Conservation (phyloP, 345 rosid genomes). For the Gossypium bickii region DNA sequence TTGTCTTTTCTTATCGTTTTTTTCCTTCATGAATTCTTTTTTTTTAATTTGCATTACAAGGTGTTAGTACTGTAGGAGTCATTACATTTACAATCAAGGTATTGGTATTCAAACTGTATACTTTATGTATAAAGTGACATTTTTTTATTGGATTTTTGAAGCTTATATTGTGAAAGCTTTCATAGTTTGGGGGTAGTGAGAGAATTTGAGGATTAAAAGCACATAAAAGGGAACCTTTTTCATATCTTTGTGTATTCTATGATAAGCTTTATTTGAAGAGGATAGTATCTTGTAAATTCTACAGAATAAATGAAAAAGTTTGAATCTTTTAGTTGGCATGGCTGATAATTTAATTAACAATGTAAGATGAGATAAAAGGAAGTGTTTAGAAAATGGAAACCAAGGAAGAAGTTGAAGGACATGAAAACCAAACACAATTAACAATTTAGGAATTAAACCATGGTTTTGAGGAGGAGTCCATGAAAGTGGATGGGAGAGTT, state of each 20-base stretch:
- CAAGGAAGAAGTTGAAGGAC: no score
- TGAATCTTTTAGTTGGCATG: neutral
- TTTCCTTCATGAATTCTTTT: neutral
- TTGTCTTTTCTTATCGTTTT: conserved; percentile 1
- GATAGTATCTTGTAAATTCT: conserved; percentile 11
- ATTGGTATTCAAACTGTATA: no score
- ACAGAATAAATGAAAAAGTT: conserved; percentile 1
- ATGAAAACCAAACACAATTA: neutral
- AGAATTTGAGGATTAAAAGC: conserved; percentile 16
- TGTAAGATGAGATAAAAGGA: no score
- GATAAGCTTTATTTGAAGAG: neutral
- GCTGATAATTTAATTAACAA: no score
- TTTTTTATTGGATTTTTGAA: no score
- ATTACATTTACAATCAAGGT: no score
- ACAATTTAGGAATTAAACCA: conserved; percentile 25
- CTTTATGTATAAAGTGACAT: no score
- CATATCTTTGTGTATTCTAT: neutral
- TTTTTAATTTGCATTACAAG: conserved; percentile 13
- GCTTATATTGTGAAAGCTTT: neutral
- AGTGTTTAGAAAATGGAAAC: no score
- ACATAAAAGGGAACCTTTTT: conserved; percentile 13
- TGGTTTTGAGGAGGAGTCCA: conserved; percentile 17
- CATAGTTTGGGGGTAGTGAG: conserved; percentile 12
- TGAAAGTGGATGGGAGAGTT: no score
- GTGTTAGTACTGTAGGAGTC: neutral